These are phyloP conservation scores for Logfia minima DNA, from an alignment of 129 eudicot genomes.

Conservation along the genomic window DNA sequence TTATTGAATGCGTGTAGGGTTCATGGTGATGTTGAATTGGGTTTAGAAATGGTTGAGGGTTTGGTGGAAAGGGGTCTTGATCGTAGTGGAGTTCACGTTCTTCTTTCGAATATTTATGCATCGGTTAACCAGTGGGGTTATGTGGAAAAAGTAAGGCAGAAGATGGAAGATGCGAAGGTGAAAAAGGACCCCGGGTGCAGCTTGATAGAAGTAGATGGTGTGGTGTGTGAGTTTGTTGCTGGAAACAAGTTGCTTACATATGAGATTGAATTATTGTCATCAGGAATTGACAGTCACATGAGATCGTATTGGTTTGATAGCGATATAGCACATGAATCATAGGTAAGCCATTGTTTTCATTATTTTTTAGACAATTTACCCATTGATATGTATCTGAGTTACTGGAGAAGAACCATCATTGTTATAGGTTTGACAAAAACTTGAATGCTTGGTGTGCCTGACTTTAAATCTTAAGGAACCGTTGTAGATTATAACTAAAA, in stretches of 20 bases:
- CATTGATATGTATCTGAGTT: background rate
- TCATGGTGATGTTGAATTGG: constrained; percentile 56
- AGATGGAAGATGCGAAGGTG: constrained; percentile 44
- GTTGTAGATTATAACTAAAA: background rate
- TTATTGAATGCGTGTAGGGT: constrained; percentile 61
- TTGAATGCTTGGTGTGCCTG: background rate
- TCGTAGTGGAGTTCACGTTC: constrained; percentile 59
- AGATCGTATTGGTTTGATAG: background rate
- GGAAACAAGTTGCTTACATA: background rate
- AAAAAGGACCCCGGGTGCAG: constrained; percentile 32
- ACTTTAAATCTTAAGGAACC: background rate
- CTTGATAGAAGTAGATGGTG: background rate
- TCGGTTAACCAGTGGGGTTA: constrained; percentile 57
- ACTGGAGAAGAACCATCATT: no score
- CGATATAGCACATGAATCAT: background rate
- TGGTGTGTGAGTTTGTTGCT: background rate
- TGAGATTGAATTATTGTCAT: background rate
- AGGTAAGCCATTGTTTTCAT: background rate
- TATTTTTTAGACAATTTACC: no score
- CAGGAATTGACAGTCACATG: background rate
- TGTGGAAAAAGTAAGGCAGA: constrained; percentile 58
- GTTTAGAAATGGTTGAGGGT: constrained; percentile 42
- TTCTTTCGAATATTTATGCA: constrained; percentile 77
- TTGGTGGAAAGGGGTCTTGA: constrained; percentile 42
- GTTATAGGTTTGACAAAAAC: background rate